A percentile compares a stretch with the other conserved stretches of the same genome.
These are phyloP conservation scores for Smithsoniella earleae DNA, from an alignment of 163 green algal species.

Conservation along the genomic window DNA sequence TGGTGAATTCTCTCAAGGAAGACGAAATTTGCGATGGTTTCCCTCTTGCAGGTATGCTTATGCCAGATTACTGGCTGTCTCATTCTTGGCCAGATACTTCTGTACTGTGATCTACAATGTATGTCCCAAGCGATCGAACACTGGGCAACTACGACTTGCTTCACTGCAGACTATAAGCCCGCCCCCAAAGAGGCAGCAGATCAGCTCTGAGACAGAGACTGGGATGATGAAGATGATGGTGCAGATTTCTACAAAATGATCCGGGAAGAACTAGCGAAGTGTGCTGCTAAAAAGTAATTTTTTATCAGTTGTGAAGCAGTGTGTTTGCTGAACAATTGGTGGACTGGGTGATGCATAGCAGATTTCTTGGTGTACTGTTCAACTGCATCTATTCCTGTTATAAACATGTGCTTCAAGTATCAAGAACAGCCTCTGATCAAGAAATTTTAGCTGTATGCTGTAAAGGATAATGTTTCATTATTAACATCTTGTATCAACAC, in stretches of 20 bases:
- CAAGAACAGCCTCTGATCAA: no score
- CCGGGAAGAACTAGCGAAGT: constrained; percentile 10
- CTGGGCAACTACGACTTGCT: background rate
- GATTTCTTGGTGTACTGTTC: no score
- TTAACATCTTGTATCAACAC: no score
- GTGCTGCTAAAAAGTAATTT: constrained; percentile 6
- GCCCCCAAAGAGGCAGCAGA: background rate
- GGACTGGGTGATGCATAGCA: no score
- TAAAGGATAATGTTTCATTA: no score
- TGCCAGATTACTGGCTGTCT: background rate
- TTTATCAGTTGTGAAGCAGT: background rate
- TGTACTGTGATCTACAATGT: background rate
- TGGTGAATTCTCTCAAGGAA: constrained; percentile 22
- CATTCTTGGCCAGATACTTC: background rate
- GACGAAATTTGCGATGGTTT: constrained; percentile 22
- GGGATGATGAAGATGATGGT: constrained; percentile 19
- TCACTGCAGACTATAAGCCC: constrained; percentile 6
- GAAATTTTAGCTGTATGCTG: no score
- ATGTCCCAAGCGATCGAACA: background rate
- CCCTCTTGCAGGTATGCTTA: background rate
- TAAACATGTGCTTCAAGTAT: no score
- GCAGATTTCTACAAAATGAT: constrained; percentile 5
- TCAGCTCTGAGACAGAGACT: background rate
- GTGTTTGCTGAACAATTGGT: no score
- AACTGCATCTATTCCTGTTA: no score